Percentiles rank a stretch among this genome's conserved stretches.
These are phyloP conservation scores for Trichophyton equinum DNA, from an alignment of 2,329 filamentous ascomycete genomes.

Conservation along the genomic window DNA sequence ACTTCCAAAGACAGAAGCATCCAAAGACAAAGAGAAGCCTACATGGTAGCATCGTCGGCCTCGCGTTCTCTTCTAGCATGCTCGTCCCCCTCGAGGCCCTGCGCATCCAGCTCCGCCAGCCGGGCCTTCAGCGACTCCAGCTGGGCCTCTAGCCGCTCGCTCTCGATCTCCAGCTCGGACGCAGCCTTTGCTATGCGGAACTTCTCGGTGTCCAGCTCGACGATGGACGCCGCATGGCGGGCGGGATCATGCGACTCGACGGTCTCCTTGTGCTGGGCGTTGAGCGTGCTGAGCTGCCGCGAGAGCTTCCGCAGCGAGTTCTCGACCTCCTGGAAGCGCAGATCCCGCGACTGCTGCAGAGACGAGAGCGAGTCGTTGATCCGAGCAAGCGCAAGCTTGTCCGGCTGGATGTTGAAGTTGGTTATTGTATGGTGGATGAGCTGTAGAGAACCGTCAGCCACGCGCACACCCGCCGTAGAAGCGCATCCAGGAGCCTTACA, in stretches of 20 bases:
- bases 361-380: conserved; percentile 72
- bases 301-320: conserved; percentile 56
- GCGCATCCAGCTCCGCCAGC: conserved; percentile 70
- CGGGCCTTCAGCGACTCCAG: conserved; percentile 60
- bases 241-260: conserved; percentile 61
- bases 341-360: conserved; percentile 69
- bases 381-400: conserved; percentile 71
- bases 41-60: conserved; percentile 39
- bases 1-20: too few relatives aligned
- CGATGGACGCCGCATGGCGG: conserved; percentile 70
- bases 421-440: conserved; percentile 82
- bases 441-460: conserved; percentile 32
- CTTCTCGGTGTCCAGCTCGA: conserved; percentile 80
- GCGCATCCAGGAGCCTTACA: conserved; percentile 38
- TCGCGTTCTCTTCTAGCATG: conserved; percentile 39
- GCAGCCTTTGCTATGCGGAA: conserved; percentile 90
- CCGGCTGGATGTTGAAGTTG: conserved; percentile 89
- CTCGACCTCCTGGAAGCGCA: conserved; percentile 61
- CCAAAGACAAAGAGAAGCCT: background rate
- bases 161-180: conserved; percentile 80
- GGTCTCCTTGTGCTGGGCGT: conserved; percentile 65
- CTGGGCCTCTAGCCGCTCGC: conserved; percentile 76
- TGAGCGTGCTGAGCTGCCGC: conserved; percentile 62
- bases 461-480: conserved; percentile 3
- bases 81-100: conserved; percentile 66